Conservation (phyloP, 257 asterid species). For the Voacanga thouarsii region DNA sequence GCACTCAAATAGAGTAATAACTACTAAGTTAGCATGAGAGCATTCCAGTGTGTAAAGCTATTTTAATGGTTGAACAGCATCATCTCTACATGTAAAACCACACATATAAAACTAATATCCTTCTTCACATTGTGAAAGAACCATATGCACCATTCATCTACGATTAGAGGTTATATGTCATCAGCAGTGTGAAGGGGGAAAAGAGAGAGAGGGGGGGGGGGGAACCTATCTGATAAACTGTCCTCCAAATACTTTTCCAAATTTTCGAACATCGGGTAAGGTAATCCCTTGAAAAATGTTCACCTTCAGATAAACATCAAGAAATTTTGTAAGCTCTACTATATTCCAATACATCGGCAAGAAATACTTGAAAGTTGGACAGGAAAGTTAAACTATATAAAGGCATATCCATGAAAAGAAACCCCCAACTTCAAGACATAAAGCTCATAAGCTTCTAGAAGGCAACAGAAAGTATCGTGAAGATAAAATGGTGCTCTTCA, state of each 20-base stretch:
- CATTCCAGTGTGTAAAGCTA: background rate
- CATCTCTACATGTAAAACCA: background rate
- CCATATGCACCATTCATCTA: background rate
- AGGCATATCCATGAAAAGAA: background rate
- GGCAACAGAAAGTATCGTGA: background rate
- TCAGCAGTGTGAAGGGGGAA: constrained; percentile 1
- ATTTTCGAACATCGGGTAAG: constrained; percentile 88
- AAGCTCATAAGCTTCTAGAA: background rate
- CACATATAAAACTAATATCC: background rate
- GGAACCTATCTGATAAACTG: constrained; percentile 96
- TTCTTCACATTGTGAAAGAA: background rate
- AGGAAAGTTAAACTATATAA: background rate
- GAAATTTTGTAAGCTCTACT: constrained; percentile 2
- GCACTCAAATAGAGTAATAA: background rate
- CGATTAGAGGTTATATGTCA: background rate
- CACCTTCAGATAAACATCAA: constrained; percentile 45
- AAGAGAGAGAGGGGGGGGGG: fast-evolving
- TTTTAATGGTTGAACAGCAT: background rate
- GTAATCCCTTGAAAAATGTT: constrained; percentile 83
- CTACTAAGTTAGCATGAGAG: background rate
- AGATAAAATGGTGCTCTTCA: background rate
- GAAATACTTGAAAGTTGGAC: background rate
- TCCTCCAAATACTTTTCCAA: constrained; percentile 93
- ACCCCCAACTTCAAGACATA: too few species aligned
- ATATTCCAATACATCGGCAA: background rate